phyloP scores from a whole-genome alignment of 768 basidiomycete genomes.

The Leccinum sublutescens region DNA sequence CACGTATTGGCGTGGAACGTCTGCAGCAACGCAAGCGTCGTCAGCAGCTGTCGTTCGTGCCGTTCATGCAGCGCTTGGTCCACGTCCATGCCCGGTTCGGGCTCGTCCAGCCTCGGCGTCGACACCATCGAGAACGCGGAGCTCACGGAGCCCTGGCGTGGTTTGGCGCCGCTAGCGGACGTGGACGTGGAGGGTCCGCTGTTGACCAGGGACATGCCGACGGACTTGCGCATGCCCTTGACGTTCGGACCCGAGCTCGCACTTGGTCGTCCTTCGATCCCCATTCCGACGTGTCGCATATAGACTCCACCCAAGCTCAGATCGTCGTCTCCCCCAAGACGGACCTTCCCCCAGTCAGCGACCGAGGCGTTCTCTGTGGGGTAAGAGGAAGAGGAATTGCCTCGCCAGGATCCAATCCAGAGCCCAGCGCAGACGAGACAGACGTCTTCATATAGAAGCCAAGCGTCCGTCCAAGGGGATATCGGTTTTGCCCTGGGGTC shows the following conservation, averaged over 20 bases:
- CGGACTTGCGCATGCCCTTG: constrained; percentile 43
- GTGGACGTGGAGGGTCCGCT: constrained; percentile 31
- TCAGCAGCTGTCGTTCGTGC: constrained; percentile 38
- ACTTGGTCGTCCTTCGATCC: constrained; percentile 63
- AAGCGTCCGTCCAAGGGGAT: constrained; percentile 67
- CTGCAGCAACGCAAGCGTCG: constrained; percentile 60
- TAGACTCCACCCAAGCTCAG: constrained; percentile 41
- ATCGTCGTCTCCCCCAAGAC: constrained; percentile 68
- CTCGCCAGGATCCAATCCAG: constrained; percentile 71
- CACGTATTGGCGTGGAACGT: constrained; percentile 66
- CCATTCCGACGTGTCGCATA: constrained; percentile 62
- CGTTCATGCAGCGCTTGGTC: constrained; percentile 22
- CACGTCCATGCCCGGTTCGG: constrained; percentile 2
- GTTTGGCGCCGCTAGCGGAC: constrained; percentile 31
- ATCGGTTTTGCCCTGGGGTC: constrained; percentile 39
- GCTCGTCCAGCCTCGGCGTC: constrained; percentile 30
- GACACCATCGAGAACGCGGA: constrained; percentile 19
- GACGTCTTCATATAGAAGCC: constrained; percentile 83
- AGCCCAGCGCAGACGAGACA: constrained; percentile 79
- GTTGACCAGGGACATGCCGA: constrained; percentile 49
- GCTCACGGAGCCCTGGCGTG: constrained; percentile 34
- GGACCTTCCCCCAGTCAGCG: constrained; percentile 53
- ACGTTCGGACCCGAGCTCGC: constrained; percentile 24
- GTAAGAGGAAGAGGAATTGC: constrained; percentile 47
- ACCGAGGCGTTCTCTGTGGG: constrained; percentile 46